A percentile compares a stretch with the other conserved stretches of the same genome.
Evolutionary conservation across 2,329 filamentous ascomycete genomes (phyloP).

Genomic region (Aspergillus sclerotialis): DNA sequence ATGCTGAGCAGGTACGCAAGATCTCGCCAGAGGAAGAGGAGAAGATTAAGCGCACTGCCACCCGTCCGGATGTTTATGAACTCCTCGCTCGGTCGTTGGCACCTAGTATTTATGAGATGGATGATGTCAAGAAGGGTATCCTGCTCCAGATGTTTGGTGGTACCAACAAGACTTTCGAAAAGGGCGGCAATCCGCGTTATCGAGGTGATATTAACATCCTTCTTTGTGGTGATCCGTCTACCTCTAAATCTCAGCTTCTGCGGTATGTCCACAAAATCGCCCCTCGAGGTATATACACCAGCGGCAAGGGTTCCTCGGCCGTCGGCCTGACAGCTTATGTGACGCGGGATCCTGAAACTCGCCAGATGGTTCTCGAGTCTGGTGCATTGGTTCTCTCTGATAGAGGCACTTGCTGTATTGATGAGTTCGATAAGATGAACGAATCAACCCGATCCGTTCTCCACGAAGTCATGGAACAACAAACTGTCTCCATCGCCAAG

Average conservation of each 20-base stretch:
- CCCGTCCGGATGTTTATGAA: conserved; percentile 83
- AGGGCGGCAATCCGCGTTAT: conserved; percentile 91
- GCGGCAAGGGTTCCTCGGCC: conserved; percentile 67
- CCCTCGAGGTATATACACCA: conserved; percentile 74
- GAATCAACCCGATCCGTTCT: conserved; percentile 66
- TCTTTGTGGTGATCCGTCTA: conserved; percentile 94
- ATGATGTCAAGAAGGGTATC: conserved; percentile 98
- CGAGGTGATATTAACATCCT: conserved; percentile 96
- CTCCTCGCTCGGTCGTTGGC: conserved; percentile 83
- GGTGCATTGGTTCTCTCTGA: conserved; percentile 68
- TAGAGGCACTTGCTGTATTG: conserved; percentile 70
- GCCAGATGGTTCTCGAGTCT: conserved; percentile 67
- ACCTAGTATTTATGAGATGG: conserved; percentile 94
- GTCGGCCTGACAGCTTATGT: conserved; percentile 73
- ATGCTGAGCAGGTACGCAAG: conserved; percentile 75
- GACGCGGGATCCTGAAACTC: conserved; percentile 66
- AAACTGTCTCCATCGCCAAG: conserved; percentile 71
- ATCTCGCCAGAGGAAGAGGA: conserved; percentile 80
- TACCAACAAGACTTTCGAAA: conserved; percentile 96
- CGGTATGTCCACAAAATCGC: conserved; percentile 97
- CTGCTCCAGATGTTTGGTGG: conserved; percentile 93
- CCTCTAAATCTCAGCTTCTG: conserved; percentile 89
- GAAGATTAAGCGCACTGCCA: conserved; percentile 75
- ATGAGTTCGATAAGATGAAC: conserved; percentile 76
- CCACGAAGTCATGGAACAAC: conserved; percentile 76